phyloP scores from a whole-genome alignment of 495 filamentous ascomycete species.

The Penicillium lividum region DNA sequence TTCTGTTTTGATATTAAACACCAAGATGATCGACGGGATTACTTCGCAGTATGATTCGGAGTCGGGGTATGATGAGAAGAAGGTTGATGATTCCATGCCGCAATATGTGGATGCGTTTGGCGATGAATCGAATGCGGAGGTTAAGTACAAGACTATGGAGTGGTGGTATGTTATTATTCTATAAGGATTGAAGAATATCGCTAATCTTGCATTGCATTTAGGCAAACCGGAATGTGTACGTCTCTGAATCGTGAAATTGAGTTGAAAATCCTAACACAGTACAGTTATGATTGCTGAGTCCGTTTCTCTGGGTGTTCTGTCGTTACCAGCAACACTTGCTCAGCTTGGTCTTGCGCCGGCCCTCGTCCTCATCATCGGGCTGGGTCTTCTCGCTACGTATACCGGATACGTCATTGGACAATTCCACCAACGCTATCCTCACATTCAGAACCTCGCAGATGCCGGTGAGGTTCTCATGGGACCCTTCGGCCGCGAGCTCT shows the following conservation, averaged over 20 bases:
- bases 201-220: constrained; percentile 8
- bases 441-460: constrained; percentile 73
- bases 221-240: constrained; percentile 36
- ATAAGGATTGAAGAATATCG: not conserved
- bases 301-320: constrained; percentile 62
- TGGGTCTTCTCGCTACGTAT: constrained; percentile 64
- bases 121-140: constrained; percentile 38
- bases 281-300: constrained; percentile 63
- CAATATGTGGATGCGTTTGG: constrained; percentile 39
- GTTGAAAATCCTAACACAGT: constrained; percentile 4
- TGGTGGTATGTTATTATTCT: constrained; percentile 38
- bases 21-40: constrained; percentile 25
- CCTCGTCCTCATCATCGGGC: constrained; percentile 54
- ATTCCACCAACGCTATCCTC: constrained; percentile 36
- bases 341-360: constrained; percentile 57
- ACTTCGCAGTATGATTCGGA: constrained; percentile 21
- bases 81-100: constrained; percentile 9
- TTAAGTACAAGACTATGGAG: constrained; percentile 45
- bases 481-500: constrained; percentile 59
- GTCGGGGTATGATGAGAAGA: constrained; percentile 26
- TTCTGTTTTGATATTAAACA: not conserved
- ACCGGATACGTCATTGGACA: constrained; percentile 37
- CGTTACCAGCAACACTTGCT: constrained; percentile 59
- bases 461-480: constrained; percentile 69
- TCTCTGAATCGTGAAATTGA: not conserved